phyloP scores from a whole-genome alignment of 2,329 filamentous ascomycete species.

The Orbilia javanica region DNA sequence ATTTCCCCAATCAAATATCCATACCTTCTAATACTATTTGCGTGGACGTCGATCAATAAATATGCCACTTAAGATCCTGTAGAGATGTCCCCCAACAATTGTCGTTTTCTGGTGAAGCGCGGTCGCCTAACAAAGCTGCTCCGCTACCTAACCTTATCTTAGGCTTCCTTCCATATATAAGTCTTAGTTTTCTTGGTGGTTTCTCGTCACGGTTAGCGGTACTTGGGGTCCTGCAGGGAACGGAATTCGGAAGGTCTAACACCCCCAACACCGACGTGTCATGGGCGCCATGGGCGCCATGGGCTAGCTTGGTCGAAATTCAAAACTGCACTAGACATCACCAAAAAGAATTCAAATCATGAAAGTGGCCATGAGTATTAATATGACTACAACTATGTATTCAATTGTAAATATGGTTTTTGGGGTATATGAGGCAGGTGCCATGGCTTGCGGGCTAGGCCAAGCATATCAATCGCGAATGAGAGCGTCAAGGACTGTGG shows the following conservation, averaged over 20 bases:
- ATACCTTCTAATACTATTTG: not conserved
- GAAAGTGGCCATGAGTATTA: no score
- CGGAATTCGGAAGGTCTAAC: not conserved
- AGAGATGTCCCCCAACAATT: not conserved
- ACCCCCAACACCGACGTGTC: not conserved
- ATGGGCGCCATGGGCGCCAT: no score
- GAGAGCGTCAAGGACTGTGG: not conserved
- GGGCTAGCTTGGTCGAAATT: no score
- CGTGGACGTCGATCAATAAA: not conserved
- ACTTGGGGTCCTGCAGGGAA: not conserved
- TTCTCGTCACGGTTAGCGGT: not conserved
- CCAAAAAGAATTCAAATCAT: no score
- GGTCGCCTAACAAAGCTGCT: not conserved
- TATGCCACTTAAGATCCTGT: not conserved
- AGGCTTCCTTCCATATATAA: not conserved
- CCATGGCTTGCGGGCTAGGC: not conserved
- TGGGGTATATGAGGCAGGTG: not conserved
- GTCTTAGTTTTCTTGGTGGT: constrained; percentile 5
- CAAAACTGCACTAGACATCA: no score
- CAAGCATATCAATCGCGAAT: not conserved
- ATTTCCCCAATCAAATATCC: not conserved
- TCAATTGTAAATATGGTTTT: no score
- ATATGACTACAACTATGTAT: no score
- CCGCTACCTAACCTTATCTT: constrained; percentile 11
- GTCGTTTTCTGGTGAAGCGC: not conserved